Conservation (phyloP, 2,329 filamentous ascomycete species). For the Hirsutella minnesotensis region DNA sequence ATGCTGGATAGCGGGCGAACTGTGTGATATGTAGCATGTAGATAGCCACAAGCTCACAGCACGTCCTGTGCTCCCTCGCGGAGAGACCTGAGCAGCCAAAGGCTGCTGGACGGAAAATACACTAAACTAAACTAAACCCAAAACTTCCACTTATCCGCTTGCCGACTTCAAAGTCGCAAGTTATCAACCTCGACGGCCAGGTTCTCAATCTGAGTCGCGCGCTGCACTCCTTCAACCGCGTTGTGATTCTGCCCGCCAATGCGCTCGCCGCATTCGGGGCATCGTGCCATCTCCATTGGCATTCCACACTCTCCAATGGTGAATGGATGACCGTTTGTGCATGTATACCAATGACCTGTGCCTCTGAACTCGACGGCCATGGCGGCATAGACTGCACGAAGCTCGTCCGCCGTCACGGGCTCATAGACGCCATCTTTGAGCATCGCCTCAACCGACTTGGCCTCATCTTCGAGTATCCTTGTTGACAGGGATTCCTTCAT, state of each 20-base stretch:
- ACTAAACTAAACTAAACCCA: too few species aligned
- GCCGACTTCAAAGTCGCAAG: neutral
- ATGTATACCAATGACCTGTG: conserved; percentile 52
- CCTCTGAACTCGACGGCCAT: conserved; percentile 38
- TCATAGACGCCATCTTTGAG: conserved; percentile 35
- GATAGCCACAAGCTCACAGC: too few species aligned
- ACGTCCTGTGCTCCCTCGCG: too few species aligned
- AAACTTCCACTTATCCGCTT: too few species aligned
- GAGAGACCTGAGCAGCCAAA: too few species aligned
- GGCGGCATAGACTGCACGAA: conserved; percentile 34
- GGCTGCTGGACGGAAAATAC: too few species aligned
- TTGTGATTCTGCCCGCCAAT: conserved; percentile 45
- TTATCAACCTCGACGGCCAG: neutral
- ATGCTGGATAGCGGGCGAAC: too few species aligned
- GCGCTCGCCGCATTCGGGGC: conserved; percentile 46
- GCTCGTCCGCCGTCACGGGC: conserved; percentile 36
- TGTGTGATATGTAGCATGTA: too few species aligned
- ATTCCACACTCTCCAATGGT: conserved; percentile 55
- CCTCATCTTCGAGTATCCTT: conserved; percentile 25
- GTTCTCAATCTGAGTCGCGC: conserved; percentile 20
- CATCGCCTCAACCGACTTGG: conserved; percentile 33
- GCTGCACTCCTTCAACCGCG: conserved; percentile 37
- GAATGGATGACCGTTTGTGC: conserved; percentile 46
- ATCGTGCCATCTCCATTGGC: conserved; percentile 48
- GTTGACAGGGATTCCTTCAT: conserved; percentile 14